Evolutionary conservation across 805 yeast genomes (phyloP), one percentile per base, ranked within the genome.

Genomic region (Wickerhamiella galacta): DNA sequence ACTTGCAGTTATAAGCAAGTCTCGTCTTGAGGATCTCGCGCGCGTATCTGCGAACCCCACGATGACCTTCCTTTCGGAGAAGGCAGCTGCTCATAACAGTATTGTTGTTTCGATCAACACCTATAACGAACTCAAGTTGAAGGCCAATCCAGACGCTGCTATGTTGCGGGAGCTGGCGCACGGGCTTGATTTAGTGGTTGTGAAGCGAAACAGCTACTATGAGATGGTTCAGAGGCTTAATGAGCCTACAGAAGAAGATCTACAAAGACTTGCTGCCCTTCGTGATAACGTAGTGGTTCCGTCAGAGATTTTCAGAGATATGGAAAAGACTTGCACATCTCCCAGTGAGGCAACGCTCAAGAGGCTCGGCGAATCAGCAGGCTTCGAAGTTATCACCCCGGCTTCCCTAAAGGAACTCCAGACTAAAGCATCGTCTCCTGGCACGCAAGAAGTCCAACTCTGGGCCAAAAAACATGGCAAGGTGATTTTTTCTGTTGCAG

Each of bases 231-330:
- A 31, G 19, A 32, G 33, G 15, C 33, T 21, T 5, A 42, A 41
- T 2, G 38, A 46, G 15, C 64, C 65, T 9, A 31, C 50, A 1
- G 23, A 48, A 4, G 57, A 52, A 0, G 54, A 49, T 25, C 38
- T 66, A 15, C 47, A 47, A 22, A 53, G 52, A 19, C 52, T 51
- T 32, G 61, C 65, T 2, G 42, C 39, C 4, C 28, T 25, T 7
- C 36, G 42, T n/a, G 55, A 49, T 6, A 31, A 30, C 20, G 38
- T 33, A 1, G 37, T 56, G 4, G 32, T 58, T n/a, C 53, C 60
- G 2, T 51, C 50, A 8, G 38, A 51, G 2, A 59, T 56, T 12
- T 38, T 45, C 23, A 16, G 17, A n/a, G 37, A 39, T 16, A 17
- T 40, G 19, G 23, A 16, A 17, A 21, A 25, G 11, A 18, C 17